A percentile compares a stretch with the other conserved stretches of the same genome.
phyloP scores from a whole-genome alignment of 2,329 filamentous ascomycete genomes.

The Trichoderma oligosporum region DNA sequence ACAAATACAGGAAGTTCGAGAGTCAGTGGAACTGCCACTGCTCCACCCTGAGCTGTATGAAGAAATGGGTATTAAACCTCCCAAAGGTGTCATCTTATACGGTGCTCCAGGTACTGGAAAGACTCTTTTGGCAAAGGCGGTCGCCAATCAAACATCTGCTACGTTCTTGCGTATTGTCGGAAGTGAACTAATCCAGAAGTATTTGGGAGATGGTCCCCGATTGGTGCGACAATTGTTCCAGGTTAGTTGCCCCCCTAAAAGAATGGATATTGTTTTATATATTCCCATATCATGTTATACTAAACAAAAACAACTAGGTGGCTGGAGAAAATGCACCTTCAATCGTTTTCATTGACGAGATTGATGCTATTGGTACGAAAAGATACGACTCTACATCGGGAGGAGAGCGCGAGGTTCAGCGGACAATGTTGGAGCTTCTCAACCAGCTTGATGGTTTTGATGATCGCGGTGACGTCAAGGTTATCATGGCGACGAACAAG shows the following conservation, averaged over 20 bases:
- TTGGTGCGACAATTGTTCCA: conserved; percentile 95
- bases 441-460: conserved; percentile 99
- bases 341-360: conserved; percentile 99
- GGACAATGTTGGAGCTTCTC: conserved; percentile 96
- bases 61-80: conserved; percentile 99
- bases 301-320: conserved; percentile 50
- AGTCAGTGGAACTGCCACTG: conserved; percentile 92
- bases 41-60: conserved; percentile 97
- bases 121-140: conserved; percentile 91
- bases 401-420: conserved; percentile 94
- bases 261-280: not conserved
- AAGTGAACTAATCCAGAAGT: conserved; percentile 97
- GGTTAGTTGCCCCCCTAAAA: conserved; percentile 42
- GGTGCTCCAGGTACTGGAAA: conserved; percentile 96
- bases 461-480: conserved; percentile 97
- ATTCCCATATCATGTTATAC: not conserved
- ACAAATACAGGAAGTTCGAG: conserved; percentile 96
- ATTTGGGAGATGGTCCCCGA: conserved; percentile 90
- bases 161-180: conserved; percentile 97
- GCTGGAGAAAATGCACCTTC: conserved; percentile 94
- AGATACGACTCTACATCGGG: conserved; percentile 97
- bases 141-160: conserved; percentile 97
- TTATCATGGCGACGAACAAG: conserved; percentile 99
- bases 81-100: conserved; percentile 98
- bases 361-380: conserved; percentile 98